Percentiles rank a stretch among this genome's conserved stretches.
phyloP scores from a whole-genome alignment of 306 rosid genomes.

The Hylodesmum podocarpum region DNA sequence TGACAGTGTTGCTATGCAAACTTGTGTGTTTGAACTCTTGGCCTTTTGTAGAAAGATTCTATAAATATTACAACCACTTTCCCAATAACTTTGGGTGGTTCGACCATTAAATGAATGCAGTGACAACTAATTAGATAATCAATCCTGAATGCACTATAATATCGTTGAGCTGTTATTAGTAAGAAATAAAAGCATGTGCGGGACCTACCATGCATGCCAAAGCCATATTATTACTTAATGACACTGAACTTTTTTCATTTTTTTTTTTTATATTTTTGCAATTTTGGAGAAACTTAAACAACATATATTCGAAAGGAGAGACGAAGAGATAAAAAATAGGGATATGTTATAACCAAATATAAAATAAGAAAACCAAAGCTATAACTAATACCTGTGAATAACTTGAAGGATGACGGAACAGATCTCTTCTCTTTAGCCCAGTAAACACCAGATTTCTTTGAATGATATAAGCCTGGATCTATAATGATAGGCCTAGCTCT shows the following conservation, averaged over 20 bases:
- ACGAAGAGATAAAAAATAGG: background rate
- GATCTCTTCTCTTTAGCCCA: conserved; percentile 94
- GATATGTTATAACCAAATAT: background rate
- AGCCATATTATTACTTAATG: background rate
- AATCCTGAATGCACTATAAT: background rate
- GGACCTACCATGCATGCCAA: background rate
- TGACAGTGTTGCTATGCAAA: background rate
- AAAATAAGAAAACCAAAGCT: conserved; percentile 5
- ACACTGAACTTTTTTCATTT: no score
- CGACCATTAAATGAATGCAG: background rate
- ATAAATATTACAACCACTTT: background rate
- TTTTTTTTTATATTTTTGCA: no score
- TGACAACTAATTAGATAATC: conserved; percentile 10
- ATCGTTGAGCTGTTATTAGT: background rate
- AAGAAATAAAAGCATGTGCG: background rate
- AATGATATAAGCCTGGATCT: conserved; percentile 87
- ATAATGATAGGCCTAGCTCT: conserved; percentile 81
- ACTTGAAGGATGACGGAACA: conserved; percentile 81
- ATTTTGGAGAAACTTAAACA: background rate
- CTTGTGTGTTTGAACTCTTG: background rate
- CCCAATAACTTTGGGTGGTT: background rate
- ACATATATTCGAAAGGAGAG: background rate
- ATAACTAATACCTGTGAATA: conserved; percentile 64
- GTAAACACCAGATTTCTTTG: conserved; percentile 79
- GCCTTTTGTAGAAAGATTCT: background rate